These are phyloP conservation scores for Eucalyptus dawsonii DNA, from an alignment of 345 rosid genomes.

Conservation along the genomic window DNA sequence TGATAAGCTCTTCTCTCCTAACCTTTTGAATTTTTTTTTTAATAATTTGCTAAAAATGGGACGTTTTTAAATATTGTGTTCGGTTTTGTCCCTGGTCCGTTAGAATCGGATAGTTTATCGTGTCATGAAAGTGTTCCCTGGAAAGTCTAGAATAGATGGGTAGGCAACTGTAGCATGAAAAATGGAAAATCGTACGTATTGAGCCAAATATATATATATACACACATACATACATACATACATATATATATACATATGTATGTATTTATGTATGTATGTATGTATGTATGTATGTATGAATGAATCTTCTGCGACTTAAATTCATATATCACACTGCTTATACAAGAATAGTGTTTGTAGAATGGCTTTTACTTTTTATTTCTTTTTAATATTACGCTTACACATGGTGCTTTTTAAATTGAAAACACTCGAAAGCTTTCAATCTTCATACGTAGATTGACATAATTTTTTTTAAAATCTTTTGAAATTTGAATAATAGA, in stretches of 20 bases:
- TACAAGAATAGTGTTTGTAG: background rate
- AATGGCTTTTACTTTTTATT: background rate
- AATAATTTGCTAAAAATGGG: background rate
- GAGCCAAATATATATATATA: background rate
- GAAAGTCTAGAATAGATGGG: background rate
- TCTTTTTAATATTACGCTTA: background rate
- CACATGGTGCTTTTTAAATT: background rate
- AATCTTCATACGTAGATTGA: background rate
- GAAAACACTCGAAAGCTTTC: background rate
- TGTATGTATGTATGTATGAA: too few relatives aligned
- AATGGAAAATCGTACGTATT: background rate
- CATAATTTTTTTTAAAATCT: background rate
- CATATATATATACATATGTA: too few relatives aligned
- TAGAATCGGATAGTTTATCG: background rate
- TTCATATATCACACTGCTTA: background rate
- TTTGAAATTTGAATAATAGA: background rate
- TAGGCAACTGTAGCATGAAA: background rate
- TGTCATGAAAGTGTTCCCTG: background rate
- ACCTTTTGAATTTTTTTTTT: fast-evolving
- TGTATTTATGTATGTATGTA: too few relatives aligned
- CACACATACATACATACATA: too few relatives aligned
- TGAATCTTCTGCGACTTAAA: background rate
- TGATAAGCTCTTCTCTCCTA: background rate
- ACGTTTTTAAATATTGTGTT: background rate
- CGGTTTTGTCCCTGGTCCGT: background rate